phyloP scores from a whole-genome alignment of 1,284 basidiomycete genomes.

The Puccinia hordei region DNA sequence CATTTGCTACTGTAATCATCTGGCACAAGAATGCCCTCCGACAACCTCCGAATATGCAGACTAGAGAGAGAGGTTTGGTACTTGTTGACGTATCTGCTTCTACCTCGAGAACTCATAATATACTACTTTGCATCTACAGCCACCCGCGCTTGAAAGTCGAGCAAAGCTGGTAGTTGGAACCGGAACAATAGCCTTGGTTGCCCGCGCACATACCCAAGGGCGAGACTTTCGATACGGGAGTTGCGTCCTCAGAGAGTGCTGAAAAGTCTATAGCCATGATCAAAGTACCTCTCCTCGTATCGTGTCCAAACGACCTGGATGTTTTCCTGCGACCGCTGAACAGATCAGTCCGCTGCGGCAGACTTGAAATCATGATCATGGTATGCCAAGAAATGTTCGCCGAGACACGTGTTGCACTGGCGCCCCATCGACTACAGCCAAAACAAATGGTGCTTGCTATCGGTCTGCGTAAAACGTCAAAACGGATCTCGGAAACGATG shows the following conservation, averaged over 20 bases:
- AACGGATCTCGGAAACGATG: neutral
- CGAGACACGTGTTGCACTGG: constrained; percentile 3
- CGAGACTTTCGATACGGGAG: no score
- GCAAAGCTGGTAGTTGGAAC: no score
- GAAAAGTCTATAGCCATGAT: neutral
- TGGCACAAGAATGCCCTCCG: no score
- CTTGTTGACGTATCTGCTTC: no score
- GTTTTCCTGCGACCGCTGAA: neutral
- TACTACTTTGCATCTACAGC: no score
- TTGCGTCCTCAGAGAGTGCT: neutral
- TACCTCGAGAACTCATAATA: no score
- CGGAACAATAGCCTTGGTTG: no score
- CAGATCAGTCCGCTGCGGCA: neutral
- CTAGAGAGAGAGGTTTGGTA: no score
- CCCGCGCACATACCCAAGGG: no score
- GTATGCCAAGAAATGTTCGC: neutral
- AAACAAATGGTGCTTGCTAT: neutral
- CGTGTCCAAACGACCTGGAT: neutral
- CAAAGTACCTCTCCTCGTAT: neutral
- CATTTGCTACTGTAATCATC: no score
- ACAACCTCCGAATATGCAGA: no score
- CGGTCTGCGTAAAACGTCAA: neutral
- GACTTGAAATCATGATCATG: neutral
- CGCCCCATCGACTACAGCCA: neutral
- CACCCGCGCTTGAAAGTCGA: no score